These are phyloP conservation scores for Beverwykella pulmonaria DNA, from an alignment of 495 filamentous ascomycete genomes.

Conservation along the genomic window DNA sequence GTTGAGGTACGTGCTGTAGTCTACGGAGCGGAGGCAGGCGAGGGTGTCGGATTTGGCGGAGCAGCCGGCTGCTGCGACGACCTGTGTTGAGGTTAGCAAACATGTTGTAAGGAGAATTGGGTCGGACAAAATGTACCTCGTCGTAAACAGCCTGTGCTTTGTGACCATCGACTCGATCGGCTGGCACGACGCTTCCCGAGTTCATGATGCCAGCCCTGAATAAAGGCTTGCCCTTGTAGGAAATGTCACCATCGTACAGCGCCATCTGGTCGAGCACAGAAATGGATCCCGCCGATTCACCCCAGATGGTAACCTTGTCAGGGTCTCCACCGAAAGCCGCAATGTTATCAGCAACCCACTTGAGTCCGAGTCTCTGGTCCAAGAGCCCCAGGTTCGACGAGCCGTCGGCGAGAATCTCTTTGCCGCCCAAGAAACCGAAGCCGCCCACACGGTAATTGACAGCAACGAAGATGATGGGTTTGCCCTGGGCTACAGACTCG, in stretches of 20 bases:
- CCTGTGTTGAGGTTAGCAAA: conserved; percentile 7
- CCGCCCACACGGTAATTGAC: conserved; percentile 66
- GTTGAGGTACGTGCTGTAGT: conserved; percentile 63
- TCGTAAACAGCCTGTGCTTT: conserved; percentile 69
- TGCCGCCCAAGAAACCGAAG: conserved; percentile 62
- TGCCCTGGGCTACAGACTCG: conserved; percentile 55
- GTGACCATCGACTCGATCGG: conserved; percentile 63
- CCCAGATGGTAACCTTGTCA: conserved; percentile 66
- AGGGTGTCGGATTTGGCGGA: conserved; percentile 57
- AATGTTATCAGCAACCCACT: conserved; percentile 48
- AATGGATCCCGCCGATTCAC: conserved; percentile 71
- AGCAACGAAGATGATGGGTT: conserved; percentile 65
- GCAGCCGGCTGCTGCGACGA: conserved; percentile 65
- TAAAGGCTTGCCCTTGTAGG: conserved; percentile 67
- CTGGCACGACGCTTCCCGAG: conserved; percentile 66
- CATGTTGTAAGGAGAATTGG: not conserved
- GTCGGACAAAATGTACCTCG: conserved; percentile 44
- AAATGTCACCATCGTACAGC: conserved; percentile 68
- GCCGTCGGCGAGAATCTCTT: conserved; percentile 67
- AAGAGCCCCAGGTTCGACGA: conserved; percentile 54
- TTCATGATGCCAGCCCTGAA: conserved; percentile 76
- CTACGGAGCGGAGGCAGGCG: conserved; percentile 61
- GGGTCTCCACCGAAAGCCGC: conserved; percentile 47
- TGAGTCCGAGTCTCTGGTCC: conserved; percentile 44
- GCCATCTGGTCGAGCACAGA: conserved; percentile 57